Percentiles rank a stretch among this genome's conserved stretches.
phyloP scores from a whole-genome alignment of 2,329 filamentous ascomycete species.

The Pseudopithomyces maydicus region DNA sequence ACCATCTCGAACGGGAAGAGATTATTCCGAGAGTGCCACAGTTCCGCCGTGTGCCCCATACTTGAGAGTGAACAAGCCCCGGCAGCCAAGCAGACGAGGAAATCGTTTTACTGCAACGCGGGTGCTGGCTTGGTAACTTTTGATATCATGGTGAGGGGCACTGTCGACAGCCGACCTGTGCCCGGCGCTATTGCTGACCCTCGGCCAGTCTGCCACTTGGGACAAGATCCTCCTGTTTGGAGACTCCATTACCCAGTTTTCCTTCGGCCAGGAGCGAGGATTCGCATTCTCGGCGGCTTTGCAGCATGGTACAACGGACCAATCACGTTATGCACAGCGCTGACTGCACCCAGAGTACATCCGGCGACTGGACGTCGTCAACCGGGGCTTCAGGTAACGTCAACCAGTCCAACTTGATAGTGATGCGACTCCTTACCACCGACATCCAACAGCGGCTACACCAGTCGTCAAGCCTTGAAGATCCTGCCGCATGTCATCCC shows the following conservation, averaged over 20 bases:
- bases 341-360: constrained; percentile 64
- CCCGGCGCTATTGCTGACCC: background rate
- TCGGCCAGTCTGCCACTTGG: constrained; percentile 34
- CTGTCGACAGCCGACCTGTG: background rate
- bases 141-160: background rate
- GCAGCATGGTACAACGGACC: constrained; percentile 64
- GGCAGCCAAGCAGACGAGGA: background rate
- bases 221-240: constrained; percentile 75
- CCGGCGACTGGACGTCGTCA: constrained; percentile 82
- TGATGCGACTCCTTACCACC: constrained; percentile 19
- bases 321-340: background rate
- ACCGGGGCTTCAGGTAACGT: constrained; percentile 74
- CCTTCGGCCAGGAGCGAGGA: constrained; percentile 64
- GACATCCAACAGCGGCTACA: constrained; percentile 77
- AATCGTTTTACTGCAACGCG: background rate
- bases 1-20: too few relatives aligned
- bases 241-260: constrained; percentile 82
- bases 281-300: constrained; percentile 77
- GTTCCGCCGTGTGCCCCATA: too few relatives aligned
- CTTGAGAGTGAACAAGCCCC: too few relatives aligned
- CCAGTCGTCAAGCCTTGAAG: constrained; percentile 73
- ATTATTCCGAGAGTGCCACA: too few relatives aligned
- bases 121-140: background rate
- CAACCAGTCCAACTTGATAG: background rate
- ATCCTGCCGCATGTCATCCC: constrained; percentile 74